These are phyloP conservation scores for Coniochaeta prunicola DNA, from an alignment of 2,329 filamentous ascomycete species.

Conservation along the genomic window DNA sequence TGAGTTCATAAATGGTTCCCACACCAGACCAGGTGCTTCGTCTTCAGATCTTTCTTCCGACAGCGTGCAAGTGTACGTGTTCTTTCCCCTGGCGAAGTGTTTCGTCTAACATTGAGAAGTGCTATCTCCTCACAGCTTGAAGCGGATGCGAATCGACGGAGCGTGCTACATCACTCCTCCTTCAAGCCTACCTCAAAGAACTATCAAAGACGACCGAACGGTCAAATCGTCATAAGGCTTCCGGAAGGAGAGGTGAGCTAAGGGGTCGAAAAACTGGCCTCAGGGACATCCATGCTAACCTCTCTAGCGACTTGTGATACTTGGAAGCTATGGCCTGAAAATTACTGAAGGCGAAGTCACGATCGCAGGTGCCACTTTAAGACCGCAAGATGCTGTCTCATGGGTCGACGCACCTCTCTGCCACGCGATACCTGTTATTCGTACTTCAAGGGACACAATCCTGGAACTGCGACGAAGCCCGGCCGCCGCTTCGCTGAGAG, in stretches of 20 bases:
- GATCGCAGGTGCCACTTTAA: conserved; percentile 57
- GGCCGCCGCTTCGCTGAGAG: conserved; percentile 37
- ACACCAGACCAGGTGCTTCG: not conserved
- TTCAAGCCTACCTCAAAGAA: conserved; percentile 39
- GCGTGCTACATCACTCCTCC: conserved; percentile 31
- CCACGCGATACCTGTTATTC: conserved; percentile 62
- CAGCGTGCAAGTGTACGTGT: not conserved
- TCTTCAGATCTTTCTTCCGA: not conserved
- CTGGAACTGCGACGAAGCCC: conserved; percentile 52
- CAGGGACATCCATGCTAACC: conserved; percentile 9
- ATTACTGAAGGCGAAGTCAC: conserved; percentile 56
- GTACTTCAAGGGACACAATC: conserved; percentile 39
- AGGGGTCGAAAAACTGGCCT: not conserved
- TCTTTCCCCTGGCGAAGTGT: not conserved
- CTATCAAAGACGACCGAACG: conserved; percentile 28
- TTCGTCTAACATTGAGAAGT: not conserved
- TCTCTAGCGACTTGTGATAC: conserved; percentile 49
- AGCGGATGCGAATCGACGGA: conserved; percentile 3
- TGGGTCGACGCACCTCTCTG: conserved; percentile 62
- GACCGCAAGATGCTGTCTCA: conserved; percentile 34
- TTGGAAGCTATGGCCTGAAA: conserved; percentile 62
- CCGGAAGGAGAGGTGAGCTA: conserved; percentile 40
- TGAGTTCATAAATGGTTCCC: not conserved
- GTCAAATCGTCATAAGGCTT: conserved; percentile 33
- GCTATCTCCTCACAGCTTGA: not conserved